Evolutionary conservation across 371 early-diverging fungal genomes (phyloP).

Genomic region (Haplosporangium sp.): DNA sequence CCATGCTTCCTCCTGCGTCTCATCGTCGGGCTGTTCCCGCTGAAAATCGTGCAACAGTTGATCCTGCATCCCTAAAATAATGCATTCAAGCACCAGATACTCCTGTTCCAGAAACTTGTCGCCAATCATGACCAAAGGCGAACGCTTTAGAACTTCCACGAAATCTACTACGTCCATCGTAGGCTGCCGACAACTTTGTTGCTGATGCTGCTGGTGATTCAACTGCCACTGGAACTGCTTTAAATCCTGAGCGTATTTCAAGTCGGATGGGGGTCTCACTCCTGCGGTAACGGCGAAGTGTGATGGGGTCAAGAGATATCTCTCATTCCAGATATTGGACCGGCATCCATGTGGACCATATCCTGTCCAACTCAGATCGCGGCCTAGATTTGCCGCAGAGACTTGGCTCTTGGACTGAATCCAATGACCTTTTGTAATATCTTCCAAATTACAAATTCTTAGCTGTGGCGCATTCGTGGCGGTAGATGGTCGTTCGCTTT

Average conservation of each 20-base stretch:
- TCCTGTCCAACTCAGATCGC: constrained; percentile 44
- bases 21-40: neutral
- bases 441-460: constrained; percentile 35
- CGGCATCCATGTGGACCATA: constrained; percentile 35
- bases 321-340: constrained; percentile 48
- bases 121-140: constrained; percentile 46
- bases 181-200: constrained; percentile 22
- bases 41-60: constrained; percentile 14
- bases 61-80: constrained; percentile 34
- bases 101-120: constrained; percentile 49
- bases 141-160: constrained; percentile 42
- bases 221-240: constrained; percentile 21
- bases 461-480: neutral
- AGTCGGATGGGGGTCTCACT: neutral
- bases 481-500: neutral
- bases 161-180: constrained; percentile 31
- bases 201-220: neutral
- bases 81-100: constrained; percentile 34
- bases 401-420: neutral
- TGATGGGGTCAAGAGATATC: constrained; percentile 37
- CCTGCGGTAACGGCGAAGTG: neutral
- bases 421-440: constrained; percentile 34
- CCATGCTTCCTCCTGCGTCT: neutral
- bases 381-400: neutral
- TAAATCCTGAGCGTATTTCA: constrained; percentile 18